phyloP scores from a whole-genome alignment of 2,329 filamentous ascomycete species.

The Colletotrichum scovillei region DNA sequence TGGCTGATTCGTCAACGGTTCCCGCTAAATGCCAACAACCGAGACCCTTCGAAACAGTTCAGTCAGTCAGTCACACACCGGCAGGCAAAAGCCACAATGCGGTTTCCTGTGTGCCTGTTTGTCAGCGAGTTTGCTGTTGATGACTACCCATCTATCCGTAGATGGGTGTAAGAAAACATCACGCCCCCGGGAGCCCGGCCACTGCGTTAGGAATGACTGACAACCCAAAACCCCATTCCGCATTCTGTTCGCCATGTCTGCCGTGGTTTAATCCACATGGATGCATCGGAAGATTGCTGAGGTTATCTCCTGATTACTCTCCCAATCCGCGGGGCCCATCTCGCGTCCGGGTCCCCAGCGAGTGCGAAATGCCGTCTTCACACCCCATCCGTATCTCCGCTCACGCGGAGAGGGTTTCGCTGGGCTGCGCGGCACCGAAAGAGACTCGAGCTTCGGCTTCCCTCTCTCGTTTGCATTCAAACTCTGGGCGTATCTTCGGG shows the following conservation, averaged over 20 bases:
- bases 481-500: background rate
- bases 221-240: background rate
- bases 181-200: background rate
- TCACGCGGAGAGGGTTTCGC: background rate
- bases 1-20: background rate
- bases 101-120: background rate
- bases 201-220: background rate
- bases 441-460: background rate
- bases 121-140: background rate
- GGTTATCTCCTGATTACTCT: slow-evolving; percentile 4
- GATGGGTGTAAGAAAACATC: background rate
- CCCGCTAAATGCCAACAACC: background rate
- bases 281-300: background rate
- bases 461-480: background rate
- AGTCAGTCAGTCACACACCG: background rate
- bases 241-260: background rate
- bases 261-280: background rate
- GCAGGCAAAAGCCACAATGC: background rate
- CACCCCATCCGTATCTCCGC: background rate
- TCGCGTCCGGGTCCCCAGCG: slow-evolving; percentile 4
- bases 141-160: background rate
- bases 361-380: slow-evolving; percentile 1
- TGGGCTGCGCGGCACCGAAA: background rate
- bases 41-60: slow-evolving; percentile 9
- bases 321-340: background rate